phyloP scores from a whole-genome alignment of 2,329 filamentous ascomycete genomes.

The Orbilia blumenaviensis region DNA sequence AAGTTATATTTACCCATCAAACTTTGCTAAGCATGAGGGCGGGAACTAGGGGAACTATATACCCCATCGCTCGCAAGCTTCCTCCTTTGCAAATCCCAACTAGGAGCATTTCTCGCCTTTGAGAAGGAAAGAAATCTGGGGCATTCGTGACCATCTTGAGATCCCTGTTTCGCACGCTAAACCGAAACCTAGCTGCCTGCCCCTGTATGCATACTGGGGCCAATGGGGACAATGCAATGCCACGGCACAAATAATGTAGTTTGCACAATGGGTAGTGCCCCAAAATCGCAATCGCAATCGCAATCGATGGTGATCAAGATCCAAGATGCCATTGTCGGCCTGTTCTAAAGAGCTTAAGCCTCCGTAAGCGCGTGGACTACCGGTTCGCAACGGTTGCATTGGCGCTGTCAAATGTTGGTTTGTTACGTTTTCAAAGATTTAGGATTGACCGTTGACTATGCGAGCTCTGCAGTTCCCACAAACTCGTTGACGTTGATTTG shows the following conservation, averaged over 20 bases:
- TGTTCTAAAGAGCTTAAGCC: neutral
- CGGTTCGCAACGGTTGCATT: neutral
- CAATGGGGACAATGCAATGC: neutral
- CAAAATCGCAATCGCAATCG: too few species aligned
- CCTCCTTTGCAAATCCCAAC: neutral
- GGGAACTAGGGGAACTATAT: conserved; percentile 5
- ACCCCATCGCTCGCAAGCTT: neutral
- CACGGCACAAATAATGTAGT: neutral
- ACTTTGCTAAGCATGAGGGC: neutral
- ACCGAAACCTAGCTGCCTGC: too few species aligned
- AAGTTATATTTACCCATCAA: neutral
- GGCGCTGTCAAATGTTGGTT: too few species aligned
- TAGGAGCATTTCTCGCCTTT: too few species aligned
- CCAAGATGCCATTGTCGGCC: too few species aligned
- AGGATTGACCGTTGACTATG: neutral
- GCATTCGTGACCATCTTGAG: neutral
- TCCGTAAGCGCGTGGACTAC: neutral
- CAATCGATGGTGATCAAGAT: too few species aligned
- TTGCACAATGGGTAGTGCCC: neutral
- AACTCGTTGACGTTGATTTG: neutral
- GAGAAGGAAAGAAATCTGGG: neutral
- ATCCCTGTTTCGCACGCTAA: neutral
- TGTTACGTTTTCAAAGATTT: too few species aligned
- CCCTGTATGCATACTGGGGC: neutral
- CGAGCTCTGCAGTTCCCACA: neutral